Percentiles rank a stretch among this genome's conserved stretches.
phyloP scores from a whole-genome alignment of 2,329 filamentous ascomycete species.

The Aschersonia sp. region DNA sequence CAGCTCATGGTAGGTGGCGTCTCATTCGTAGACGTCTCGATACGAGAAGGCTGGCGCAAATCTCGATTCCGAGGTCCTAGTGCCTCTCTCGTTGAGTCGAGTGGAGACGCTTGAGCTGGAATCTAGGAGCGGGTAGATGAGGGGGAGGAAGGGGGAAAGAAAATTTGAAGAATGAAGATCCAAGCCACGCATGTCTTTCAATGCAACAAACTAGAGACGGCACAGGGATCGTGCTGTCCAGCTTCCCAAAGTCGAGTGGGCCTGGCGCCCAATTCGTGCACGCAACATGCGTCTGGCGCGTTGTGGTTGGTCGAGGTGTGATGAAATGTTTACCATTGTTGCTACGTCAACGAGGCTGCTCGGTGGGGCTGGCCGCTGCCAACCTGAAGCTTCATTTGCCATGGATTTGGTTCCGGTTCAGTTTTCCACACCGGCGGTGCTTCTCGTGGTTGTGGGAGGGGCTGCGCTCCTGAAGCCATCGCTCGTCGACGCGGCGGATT shows the following conservation, averaged over 20 bases:
- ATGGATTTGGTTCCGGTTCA: neutral
- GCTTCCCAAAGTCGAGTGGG: neutral
- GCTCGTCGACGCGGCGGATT: neutral
- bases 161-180: neutral
- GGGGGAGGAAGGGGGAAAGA: neutral
- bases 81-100: constrained; percentile 12
- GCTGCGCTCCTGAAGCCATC: neutral
- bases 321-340: constrained; percentile 4
- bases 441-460: neutral
- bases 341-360: neutral
- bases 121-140: neutral
- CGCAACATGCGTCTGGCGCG: constrained; percentile 11
- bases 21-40: constrained; percentile 15
- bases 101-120: neutral
- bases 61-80: constrained; percentile 28
- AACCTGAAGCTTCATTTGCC: neutral
- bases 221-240: neutral
- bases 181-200: neutral
- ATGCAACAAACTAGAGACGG: neutral
- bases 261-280: constrained; percentile 1
- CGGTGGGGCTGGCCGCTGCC: neutral
- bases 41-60: constrained; percentile 24
- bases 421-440: neutral
- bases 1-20: constrained; percentile 2
- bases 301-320: constrained; percentile 15